Evolutionary conservation across 2,329 filamentous ascomycete species (phyloP).

Genomic region (Thermoascus crustaceus): DNA sequence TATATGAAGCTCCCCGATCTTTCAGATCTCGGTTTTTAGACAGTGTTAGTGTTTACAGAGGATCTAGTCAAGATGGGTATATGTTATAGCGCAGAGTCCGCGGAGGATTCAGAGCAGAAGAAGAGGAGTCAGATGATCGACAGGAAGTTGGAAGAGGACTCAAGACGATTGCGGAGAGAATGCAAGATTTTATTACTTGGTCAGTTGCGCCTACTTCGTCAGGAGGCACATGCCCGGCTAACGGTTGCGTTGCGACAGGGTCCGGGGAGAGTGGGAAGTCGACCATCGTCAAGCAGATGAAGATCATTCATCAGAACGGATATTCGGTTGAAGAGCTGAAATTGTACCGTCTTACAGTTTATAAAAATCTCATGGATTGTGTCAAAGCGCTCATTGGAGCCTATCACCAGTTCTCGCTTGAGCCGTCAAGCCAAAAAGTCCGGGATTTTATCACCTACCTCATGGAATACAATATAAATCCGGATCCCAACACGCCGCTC

Average conservation of each 20-base stretch:
- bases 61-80: slow-evolving; percentile 60
- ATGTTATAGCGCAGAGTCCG: slow-evolving; percentile 79
- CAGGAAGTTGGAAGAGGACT: slow-evolving; percentile 87
- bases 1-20: too few species aligned
- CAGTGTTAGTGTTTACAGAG: slow-evolving; percentile 1
- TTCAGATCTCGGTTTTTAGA: slow-evolving; percentile 10
- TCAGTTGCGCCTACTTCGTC: slow-evolving; percentile 41
- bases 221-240: slow-evolving; percentile 7
- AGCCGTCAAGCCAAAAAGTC: slow-evolving; percentile 64
- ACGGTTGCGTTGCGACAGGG: slow-evolving; percentile 46
- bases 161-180: slow-evolving; percentile 83
- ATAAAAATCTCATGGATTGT: slow-evolving; percentile 97
- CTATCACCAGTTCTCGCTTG: slow-evolving; percentile 84
- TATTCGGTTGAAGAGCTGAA: slow-evolving; percentile 91
- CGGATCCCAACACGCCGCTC: slow-evolving; percentile 78
- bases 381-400: slow-evolving; percentile 86
- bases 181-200: slow-evolving; percentile 97
- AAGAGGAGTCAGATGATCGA: slow-evolving; percentile 96
- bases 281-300: slow-evolving; percentile 99
- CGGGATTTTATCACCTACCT: slow-evolving; percentile 70
- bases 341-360: slow-evolving; percentile 91
- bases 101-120: slow-evolving; percentile 81
- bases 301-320: slow-evolving; percentile 97
- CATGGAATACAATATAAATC: slow-evolving; percentile 79
- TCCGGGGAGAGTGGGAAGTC: slow-evolving; percentile 98